Evolutionary conservation across 345 rosid genomes (phyloP), one percentile per base, ranked within the genome.

Genomic region (Aquilaria yunnanensis): DNA sequence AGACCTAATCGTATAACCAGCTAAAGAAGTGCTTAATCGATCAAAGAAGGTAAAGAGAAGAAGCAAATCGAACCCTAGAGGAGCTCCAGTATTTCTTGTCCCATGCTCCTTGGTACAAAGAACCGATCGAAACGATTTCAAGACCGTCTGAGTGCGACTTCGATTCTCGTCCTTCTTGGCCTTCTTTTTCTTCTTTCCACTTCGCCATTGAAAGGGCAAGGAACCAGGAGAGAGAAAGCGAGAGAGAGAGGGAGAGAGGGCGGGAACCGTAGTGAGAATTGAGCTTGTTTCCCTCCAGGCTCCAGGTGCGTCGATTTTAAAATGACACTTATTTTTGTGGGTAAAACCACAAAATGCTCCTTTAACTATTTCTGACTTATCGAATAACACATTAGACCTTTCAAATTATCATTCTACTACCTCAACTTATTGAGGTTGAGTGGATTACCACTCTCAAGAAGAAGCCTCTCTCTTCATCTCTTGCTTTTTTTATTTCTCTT

Each of bases 11-110:
- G 10, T 34, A 12, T 58, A 41, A 43, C 12, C 11, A 60, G 41
- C 23, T 33, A 47, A 32, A 45, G 11, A 60, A 23, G 12, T 16
- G 16, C 11, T 60, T 1, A 60, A 47, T 11, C 48, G 23, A 46
- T 10, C 0, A 48, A 23, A 3, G 51, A 5, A 31, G 48, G 41
- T 4, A 51, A 64, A 13, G 30, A 12, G n/a, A 55, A 51, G 32
- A 61, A 9, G 47, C 63, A 63, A 67, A 63, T 41, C 86, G 12
- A 84, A 89, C 98, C 97, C 98, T 86, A 76, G 97, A 88, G 59
- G 81, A 83, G 81, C 96, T 93, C 96, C 96, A 93, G 75, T 82
- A 90, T 83, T 90, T 90, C 86, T 90, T 90, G 47, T 85, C 90
- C 92, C 92, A 86, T 9, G 87, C 63, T 12, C 96, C 97, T 43